phyloP scores from a whole-genome alignment of 1,284 basidiomycete species.

The Rhodotorula sp. region DNA sequence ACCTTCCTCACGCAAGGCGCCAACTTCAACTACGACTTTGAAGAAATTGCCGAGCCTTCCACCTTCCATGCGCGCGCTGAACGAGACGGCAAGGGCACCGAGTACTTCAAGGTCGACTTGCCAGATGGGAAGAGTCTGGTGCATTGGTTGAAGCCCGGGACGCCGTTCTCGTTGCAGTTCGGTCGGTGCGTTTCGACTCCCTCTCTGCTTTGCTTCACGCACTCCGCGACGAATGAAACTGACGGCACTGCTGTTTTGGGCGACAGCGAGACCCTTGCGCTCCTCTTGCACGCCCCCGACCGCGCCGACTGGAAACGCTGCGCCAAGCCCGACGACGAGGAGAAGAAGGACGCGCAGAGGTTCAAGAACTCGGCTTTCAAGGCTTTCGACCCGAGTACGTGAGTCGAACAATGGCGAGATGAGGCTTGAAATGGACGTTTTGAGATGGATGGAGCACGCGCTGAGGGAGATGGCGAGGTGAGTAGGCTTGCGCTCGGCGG shows the following conservation, averaged over 20 bases:
- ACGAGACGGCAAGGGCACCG: constrained; percentile 7
- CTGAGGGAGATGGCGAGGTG: no score
- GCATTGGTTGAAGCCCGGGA: constrained; percentile 71
- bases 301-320: constrained; percentile 89
- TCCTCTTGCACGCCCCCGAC: constrained; percentile 67
- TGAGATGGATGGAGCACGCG: no score
- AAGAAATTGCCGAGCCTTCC: constrained; percentile 13
- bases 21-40: constrained; percentile 56
- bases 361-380: constrained; percentile 83
- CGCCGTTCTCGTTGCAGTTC: constrained; percentile 84
- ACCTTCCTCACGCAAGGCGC: constrained; percentile 68
- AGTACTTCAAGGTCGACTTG: constrained; percentile 75
- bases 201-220: not conserved
- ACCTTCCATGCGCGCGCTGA: constrained; percentile 10
- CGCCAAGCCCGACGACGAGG: constrained; percentile 64
- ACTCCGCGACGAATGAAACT: not conserved
- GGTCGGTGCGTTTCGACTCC: constrained; percentile 64
- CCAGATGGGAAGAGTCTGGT: constrained; percentile 82
- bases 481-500: no score
- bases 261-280: constrained; percentile 57
- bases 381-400: constrained; percentile 58
- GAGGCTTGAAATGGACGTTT: no score
- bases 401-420: no score
- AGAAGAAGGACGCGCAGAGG: constrained; percentile 69
- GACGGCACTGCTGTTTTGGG: no score